Percentiles rank a stretch among this genome's conserved stretches.
These are phyloP conservation scores for Megacollybia marginata DNA, from an alignment of 768 basidiomycete genomes.

Conservation along the genomic window DNA sequence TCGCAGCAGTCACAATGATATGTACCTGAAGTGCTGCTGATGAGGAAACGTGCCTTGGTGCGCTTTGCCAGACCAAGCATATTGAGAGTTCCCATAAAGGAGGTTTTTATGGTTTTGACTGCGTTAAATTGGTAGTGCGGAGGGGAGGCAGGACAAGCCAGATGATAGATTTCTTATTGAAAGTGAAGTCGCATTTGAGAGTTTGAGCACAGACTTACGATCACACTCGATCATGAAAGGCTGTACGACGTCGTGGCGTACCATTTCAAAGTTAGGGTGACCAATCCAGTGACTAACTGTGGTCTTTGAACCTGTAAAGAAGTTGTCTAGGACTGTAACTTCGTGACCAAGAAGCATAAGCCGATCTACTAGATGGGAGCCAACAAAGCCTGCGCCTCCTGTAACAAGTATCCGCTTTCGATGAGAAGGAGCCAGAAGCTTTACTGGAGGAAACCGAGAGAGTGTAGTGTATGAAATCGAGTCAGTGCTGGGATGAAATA, in stretches of 20 bases:
- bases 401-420: slow-evolving; percentile 93
- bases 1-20: slow-evolving; percentile 1
- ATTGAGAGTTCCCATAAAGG: slow-evolving; percentile 96
- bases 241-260: slow-evolving; percentile 95
- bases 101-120: slow-evolving; percentile 97
- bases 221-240: slow-evolving; percentile 99
- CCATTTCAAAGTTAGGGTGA: slow-evolving; percentile 98
- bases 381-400: slow-evolving; percentile 98
- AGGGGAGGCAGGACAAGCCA: slow-evolving; percentile 96
- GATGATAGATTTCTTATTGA: slow-evolving; percentile 85
- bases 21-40: slow-evolving; percentile 88
- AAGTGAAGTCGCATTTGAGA: slow-evolving; percentile 7
- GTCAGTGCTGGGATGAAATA: slow-evolving; percentile 71
- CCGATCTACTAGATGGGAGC: slow-evolving; percentile 95
- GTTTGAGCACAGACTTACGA: slow-evolving; percentile 45
- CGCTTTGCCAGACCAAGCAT: slow-evolving; percentile 98
- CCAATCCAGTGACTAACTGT: slow-evolving; percentile 95
- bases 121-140: slow-evolving; percentile 98
- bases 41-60: slow-evolving; percentile 94
- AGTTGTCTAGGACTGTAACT: slow-evolving; percentile 96
- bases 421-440: slow-evolving; percentile 64
- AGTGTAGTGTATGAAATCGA: slow-evolving; percentile 91
- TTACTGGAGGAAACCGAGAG: slow-evolving; percentile 89
- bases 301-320: slow-evolving; percentile 98
- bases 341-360: slow-evolving; percentile 98